phyloP scores from a whole-genome alignment of 768 basidiomycete genomes.

The Mycena albidolilacea region DNA sequence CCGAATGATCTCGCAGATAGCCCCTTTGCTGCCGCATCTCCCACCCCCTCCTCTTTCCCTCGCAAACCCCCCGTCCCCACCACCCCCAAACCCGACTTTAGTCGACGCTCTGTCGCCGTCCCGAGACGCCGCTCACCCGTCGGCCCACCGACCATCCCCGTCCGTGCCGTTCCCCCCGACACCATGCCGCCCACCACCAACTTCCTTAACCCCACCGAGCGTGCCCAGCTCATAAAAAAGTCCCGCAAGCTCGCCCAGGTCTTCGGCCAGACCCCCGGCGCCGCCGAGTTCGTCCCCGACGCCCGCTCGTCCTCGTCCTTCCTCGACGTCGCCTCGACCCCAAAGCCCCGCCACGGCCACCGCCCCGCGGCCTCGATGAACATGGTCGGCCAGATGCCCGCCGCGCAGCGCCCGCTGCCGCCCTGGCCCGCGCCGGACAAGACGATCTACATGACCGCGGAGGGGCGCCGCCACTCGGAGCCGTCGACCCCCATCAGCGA shows the following conservation, averaged over 20 bases:
- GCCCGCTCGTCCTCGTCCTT: slow-evolving; percentile 40
- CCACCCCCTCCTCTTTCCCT: slow-evolving; percentile 47
- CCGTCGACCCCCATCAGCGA: slow-evolving; percentile 42
- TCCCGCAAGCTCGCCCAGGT: slow-evolving; percentile 85
- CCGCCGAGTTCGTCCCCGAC: slow-evolving; percentile 56
- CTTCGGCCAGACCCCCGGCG: slow-evolving; percentile 78
- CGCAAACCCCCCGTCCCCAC: slow-evolving; percentile 64
- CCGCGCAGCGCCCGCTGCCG: slow-evolving; percentile 20
- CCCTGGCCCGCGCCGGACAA: slow-evolving; percentile 54
- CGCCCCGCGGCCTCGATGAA: slow-evolving; percentile 49
- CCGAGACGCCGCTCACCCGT: slow-evolving; percentile 5
- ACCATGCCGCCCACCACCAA: slow-evolving; percentile 77
- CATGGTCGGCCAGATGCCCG: slow-evolving; percentile 44
- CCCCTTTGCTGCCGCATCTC: slow-evolving; percentile 38
- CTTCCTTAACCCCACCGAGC: slow-evolving; percentile 72
- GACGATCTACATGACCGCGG: slow-evolving; percentile 44
- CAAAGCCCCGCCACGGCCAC: slow-evolving; percentile 33
- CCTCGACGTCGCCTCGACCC: slow-evolving; percentile 36
- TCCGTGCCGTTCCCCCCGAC: slow-evolving; percentile 32
- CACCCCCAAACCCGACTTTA: slow-evolving; percentile 62
- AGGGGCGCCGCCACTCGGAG: slow-evolving; percentile 57
- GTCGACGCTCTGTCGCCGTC: slow-evolving; percentile 34
- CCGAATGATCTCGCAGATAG: not conserved
- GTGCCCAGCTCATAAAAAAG: slow-evolving; percentile 80
- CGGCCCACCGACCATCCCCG: slow-evolving; percentile 24